Evolutionary conservation across 768 basidiomycete species (phyloP).

Genomic region (Suillus subaureus): DNA sequence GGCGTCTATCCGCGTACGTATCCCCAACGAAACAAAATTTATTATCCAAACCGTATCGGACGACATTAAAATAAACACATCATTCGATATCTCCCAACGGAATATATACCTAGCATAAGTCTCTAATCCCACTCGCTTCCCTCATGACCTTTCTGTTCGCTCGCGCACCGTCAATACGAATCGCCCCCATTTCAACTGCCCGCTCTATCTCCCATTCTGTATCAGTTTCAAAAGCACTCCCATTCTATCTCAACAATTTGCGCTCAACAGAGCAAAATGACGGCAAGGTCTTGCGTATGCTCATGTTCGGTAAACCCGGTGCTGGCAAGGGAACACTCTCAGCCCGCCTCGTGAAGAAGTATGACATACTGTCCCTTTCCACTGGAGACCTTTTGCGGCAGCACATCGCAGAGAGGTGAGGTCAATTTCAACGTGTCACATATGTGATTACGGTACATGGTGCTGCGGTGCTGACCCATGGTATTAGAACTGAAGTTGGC

Average conservation of each 20-base stretch:
- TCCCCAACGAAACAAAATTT: slow-evolving; percentile 11
- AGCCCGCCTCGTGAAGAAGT: slow-evolving; percentile 73
- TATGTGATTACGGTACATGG: background rate
- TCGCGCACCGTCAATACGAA: slow-evolving; percentile 17
- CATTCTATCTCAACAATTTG: slow-evolving; percentile 52
- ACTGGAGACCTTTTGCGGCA: slow-evolving; percentile 86
- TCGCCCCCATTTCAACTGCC: slow-evolving; percentile 15
- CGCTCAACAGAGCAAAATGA: slow-evolving; percentile 27
- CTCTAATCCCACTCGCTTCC: background rate
- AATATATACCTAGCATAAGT: slow-evolving; percentile 21
- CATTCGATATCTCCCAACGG: slow-evolving; percentile 16
- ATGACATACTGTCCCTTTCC: slow-evolving; percentile 75
- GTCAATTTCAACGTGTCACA: slow-evolving; percentile 9
- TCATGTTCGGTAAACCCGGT: slow-evolving; percentile 65
- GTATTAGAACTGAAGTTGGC: slow-evolving; percentile 66
- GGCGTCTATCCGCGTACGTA: slow-evolving; percentile 6
- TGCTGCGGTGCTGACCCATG: background rate
- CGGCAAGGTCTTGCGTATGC: slow-evolving; percentile 44
- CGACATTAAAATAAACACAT: slow-evolving; percentile 13
- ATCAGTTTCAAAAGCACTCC: slow-evolving; percentile 43
- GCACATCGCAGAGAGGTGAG: slow-evolving; percentile 70
- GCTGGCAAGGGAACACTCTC: slow-evolving; percentile 87
- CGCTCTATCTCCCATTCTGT: slow-evolving; percentile 34
- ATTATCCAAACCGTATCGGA: slow-evolving; percentile 7
- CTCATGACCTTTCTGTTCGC: slow-evolving; percentile 23